A percentile compares a stretch with the other conserved stretches of the same genome.
These are phyloP conservation scores for Hypoxylon subgilvum DNA, from an alignment of 495 filamentous ascomycete species.

Conservation along the genomic window DNA sequence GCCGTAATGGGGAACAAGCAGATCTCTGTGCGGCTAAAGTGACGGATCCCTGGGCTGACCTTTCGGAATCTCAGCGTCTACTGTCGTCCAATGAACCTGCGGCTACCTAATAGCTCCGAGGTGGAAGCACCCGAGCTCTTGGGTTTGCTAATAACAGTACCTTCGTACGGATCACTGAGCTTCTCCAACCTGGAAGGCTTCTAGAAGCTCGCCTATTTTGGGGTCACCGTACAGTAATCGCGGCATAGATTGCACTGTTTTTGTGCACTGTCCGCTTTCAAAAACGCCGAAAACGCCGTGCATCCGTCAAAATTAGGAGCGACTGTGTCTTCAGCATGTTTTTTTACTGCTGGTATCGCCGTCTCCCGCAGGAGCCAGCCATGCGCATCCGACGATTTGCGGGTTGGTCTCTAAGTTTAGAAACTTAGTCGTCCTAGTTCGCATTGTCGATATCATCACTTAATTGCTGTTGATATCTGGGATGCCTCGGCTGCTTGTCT, in stretches of 20 bases:
- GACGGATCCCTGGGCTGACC: slow-evolving; percentile 21
- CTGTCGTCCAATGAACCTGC: slow-evolving; percentile 20
- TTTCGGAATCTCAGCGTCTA: slow-evolving; percentile 25
- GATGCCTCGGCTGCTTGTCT: slow-evolving; percentile 7
- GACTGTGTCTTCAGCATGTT: slow-evolving; percentile 5
- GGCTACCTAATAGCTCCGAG: slow-evolving; percentile 4
- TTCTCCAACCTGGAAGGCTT: too few species aligned
- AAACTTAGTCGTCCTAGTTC: slow-evolving; percentile 12
- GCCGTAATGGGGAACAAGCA: slow-evolving; percentile 22
- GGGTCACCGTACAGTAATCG: slow-evolving; percentile 10
- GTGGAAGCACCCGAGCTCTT: slow-evolving; percentile 31
- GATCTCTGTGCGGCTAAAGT: slow-evolving; percentile 36
- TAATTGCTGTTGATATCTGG: slow-evolving; percentile 3
- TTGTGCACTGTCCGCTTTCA: slow-evolving; percentile 19
- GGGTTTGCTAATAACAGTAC: slow-evolving; percentile 29
- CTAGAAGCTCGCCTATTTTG: slow-evolving; percentile 34
- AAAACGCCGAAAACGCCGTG: slow-evolving; percentile 17
- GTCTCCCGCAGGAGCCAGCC: slow-evolving; percentile 4
- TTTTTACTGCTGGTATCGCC: slow-evolving; percentile 6
- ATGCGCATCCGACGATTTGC: slow-evolving; percentile 1
- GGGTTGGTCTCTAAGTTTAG: not conserved
- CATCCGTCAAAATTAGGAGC: slow-evolving; percentile 9
- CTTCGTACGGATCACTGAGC: too few species aligned
- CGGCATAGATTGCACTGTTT: not conserved
- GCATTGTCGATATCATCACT: slow-evolving; percentile 7